Base-by-base conservation (phyloP, 2,329 filamentous ascomycete species). In the Stachybotrys elegans region DNA sequence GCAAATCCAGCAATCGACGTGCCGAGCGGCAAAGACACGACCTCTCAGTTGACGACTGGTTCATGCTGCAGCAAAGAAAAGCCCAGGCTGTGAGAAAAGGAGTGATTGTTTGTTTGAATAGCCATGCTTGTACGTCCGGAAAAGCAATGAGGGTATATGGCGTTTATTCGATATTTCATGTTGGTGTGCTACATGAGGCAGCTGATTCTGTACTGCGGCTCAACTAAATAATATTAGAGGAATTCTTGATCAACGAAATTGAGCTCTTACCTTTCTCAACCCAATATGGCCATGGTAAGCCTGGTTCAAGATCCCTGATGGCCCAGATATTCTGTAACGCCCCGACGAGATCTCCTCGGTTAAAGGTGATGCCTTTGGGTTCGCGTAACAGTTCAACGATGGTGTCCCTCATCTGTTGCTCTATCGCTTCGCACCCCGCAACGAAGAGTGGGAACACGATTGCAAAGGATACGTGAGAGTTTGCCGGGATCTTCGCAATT, bases 1-100 rank as follows among this genome's bases (percentile, higher is more conserved):
- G 64, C 60, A 35, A 76, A 76, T 46, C 73, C 73, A 3, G 70
- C 66, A 1, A 44, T 75, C 5, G 73, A 76, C 55, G 70, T 76
- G 4, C 47, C 47, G 7, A 42, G 43, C 14, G 22, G 25, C 6
- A 45, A 48, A 29, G 46, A 48, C 19, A 34, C 19, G 20, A 25
- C 23, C 6, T 45, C 42, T 6, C 27, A 48, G 21, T 31, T 42
- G 11, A 48, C 42, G 25, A 39, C 14, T 19, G 44, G 40, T 9
- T 41, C 25, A 40, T 37, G 23, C 17, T 43, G 17, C 34, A 36
- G 8, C 8, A 19, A 22, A 1, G 22, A 5, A 29, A 25, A 8
- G 31, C 16, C 13, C 1, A 34, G 19, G 7, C 20, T 37, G 17
- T 23, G 27, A 35, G 20, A n/a, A n/a, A n/a, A n/a, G n/a, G n/a